These are phyloP conservation scores for Lichtheimia ornata DNA, from an alignment of 371 early-diverging fungal species.

Conservation along the genomic window DNA sequence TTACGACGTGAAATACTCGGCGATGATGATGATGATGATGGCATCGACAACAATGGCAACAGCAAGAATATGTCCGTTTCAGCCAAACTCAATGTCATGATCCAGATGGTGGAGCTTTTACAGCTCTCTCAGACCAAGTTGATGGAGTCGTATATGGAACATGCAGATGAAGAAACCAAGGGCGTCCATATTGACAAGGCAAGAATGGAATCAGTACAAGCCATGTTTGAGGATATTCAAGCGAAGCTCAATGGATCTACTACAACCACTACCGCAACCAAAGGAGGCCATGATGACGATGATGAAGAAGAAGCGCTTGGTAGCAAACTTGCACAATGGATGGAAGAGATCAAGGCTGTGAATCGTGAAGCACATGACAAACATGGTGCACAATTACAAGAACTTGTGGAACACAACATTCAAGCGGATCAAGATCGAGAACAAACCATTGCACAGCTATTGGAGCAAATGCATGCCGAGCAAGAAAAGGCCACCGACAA, in stretches of 20 bases:
- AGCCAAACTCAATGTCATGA: constrained; percentile 37
- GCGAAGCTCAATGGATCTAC: background rate
- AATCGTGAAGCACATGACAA: background rate
- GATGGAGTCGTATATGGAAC: constrained; percentile 15
- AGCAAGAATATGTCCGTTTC: constrained; percentile 15
- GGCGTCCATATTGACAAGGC: constrained; percentile 14
- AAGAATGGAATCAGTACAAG: constrained; percentile 14
- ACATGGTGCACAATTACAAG: background rate
- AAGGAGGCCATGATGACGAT: background rate
- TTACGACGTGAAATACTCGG: constrained; percentile 31
- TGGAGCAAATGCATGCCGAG: background rate
- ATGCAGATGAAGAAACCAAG: constrained; percentile 14
- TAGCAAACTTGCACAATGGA: background rate
- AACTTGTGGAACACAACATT: constrained; percentile 6
- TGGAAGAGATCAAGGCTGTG: background rate
- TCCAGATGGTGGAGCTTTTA: constrained; percentile 40
- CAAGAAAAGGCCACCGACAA: background rate
- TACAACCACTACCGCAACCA: too few species aligned
- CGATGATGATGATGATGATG: constrained; percentile 12
- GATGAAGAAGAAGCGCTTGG: background rate
- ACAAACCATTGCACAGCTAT: background rate
- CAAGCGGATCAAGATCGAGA: constrained; percentile 3
- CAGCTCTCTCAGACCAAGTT: constrained; percentile 34
- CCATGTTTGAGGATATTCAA: constrained; percentile 19
- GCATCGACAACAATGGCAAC: background rate